Percentiles rank a stretch among this genome's conserved stretches.
Evolutionary conservation across 352 stramenopile species (phyloP).

Genomic region (Thalassiosira mediterranea): DNA sequence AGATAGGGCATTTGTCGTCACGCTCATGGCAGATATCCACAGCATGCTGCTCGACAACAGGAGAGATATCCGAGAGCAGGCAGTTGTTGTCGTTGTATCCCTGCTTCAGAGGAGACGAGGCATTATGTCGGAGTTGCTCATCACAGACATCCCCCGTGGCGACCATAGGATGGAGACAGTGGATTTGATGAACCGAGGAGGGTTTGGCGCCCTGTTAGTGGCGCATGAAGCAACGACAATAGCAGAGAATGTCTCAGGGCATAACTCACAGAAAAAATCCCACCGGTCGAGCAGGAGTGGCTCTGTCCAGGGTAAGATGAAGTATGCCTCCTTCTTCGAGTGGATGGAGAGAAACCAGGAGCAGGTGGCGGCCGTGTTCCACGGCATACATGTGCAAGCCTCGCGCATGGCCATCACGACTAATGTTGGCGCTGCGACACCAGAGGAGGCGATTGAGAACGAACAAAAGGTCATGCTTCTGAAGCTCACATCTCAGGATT

Average conservation of each 20-base stretch:
- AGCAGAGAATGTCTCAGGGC: slow-evolving; percentile 55
- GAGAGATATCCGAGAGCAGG: slow-evolving; percentile 68
- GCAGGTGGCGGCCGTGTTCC: slow-evolving; percentile 78
- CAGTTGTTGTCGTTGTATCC: slow-evolving; percentile 71
- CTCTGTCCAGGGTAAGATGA: slow-evolving; percentile 47
- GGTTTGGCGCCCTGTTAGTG: slow-evolving; percentile 78
- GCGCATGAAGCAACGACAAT: slow-evolving; percentile 78
- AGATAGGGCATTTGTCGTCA: slow-evolving; percentile 70
- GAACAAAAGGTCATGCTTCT: slow-evolving; percentile 81
- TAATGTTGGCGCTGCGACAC: slow-evolving; percentile 55
- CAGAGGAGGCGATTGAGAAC: slow-evolving; percentile 79
- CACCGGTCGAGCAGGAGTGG: not conserved
- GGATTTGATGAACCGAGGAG: slow-evolving; percentile 83
- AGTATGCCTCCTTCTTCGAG: slow-evolving; percentile 82
- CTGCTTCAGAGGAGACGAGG: slow-evolving; percentile 69
- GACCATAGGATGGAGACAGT: slow-evolving; percentile 74
- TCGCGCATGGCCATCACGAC: slow-evolving; percentile 59
- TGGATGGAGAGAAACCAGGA: slow-evolving; percentile 80
- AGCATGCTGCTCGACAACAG: slow-evolving; percentile 70
- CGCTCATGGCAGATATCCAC: slow-evolving; percentile 78
- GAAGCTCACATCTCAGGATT: slow-evolving; percentile 73
- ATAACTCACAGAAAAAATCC: slow-evolving; percentile 17
- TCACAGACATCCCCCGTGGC: slow-evolving; percentile 70
- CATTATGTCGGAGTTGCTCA: slow-evolving; percentile 83
- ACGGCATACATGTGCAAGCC: slow-evolving; percentile 67